phyloP scores from a whole-genome alignment of 192 early-diverging fungal genomes.

The Backusella luteola region DNA sequence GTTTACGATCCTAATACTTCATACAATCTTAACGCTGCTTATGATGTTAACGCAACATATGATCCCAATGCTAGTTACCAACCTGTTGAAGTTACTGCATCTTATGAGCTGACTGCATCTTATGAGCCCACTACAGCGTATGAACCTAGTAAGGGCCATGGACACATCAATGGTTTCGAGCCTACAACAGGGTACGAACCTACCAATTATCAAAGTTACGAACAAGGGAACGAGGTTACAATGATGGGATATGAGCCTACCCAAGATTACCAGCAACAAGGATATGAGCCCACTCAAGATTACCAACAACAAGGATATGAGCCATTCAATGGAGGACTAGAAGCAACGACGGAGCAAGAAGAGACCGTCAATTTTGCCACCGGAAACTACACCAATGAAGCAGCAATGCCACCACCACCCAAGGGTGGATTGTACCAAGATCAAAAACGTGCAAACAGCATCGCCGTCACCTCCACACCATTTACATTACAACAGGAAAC shows the following conservation, averaged over 20 bases:
- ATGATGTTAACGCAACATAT: not conserved
- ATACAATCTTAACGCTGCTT: not conserved
- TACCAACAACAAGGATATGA: not conserved
- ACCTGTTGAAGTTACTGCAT: not conserved
- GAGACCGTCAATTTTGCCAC: not conserved
- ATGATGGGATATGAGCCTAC: not conserved
- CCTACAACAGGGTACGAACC: not conserved
- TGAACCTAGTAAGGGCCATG: not conserved
- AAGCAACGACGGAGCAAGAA: not conserved
- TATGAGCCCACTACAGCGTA: not conserved
- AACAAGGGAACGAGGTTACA: not conserved
- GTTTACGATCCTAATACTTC: not conserved
- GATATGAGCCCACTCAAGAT: not conserved
- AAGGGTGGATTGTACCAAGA: not conserved
- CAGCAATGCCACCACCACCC: not conserved
- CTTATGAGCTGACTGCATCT: not conserved
- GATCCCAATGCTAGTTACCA: not conserved
- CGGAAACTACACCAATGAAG: not conserved
- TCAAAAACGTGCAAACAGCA: not conserved
- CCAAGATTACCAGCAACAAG: not conserved
- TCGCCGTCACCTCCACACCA: not conserved
- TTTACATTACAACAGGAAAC: not conserved
- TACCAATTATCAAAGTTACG: not conserved
- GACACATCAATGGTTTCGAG: not conserved
- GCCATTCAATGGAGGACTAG: not conserved